Percentiles rank a stretch among this genome's conserved stretches.
Evolutionary conservation across 495 filamentous ascomycete species (phyloP).

Genomic region (Chaetomium tenue): DNA sequence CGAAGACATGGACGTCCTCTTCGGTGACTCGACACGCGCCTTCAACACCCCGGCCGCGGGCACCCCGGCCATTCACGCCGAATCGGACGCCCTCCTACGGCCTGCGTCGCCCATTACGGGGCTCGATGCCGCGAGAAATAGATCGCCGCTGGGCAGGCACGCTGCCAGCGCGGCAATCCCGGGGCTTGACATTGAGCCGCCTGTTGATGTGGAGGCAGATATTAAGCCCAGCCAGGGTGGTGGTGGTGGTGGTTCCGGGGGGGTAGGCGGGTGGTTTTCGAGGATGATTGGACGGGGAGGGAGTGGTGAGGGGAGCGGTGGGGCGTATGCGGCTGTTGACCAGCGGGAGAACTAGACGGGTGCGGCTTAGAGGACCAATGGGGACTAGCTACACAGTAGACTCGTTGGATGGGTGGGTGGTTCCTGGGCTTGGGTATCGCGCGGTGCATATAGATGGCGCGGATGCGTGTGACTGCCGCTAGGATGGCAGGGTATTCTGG

Average conservation of each 20-base stretch:
- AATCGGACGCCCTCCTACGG: constrained; percentile 72
- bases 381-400: constrained; percentile 6
- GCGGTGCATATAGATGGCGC: constrained; percentile 40
- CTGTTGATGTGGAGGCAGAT: constrained; percentile 31
- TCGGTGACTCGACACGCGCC: constrained; percentile 81
- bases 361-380: neutral
- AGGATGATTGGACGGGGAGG: constrained; percentile 43
- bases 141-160: constrained; percentile 32
- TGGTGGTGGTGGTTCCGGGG: constrained; percentile 25
- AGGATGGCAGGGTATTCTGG: neutral
- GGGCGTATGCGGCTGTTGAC: constrained; percentile 44
- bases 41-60: constrained; percentile 59
- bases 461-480: neutral
- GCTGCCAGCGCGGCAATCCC: constrained; percentile 32
- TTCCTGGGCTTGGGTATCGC: neutral
- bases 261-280: constrained; percentile 51
- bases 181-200: constrained; percentile 43
- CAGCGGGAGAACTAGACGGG: constrained; percentile 44
- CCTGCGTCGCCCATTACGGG: constrained; percentile 73
- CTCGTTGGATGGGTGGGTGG: constrained; percentile 19
- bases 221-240: constrained; percentile 30
- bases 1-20: constrained; percentile 92
- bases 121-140: constrained; percentile 52
- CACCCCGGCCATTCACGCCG: constrained; percentile 50
- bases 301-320: constrained; percentile 35